Percentiles rank a stretch among this genome's conserved stretches.
Evolutionary conservation across 768 basidiomycete genomes (phyloP).

Genomic region (Auriscalpium vulgare): DNA sequence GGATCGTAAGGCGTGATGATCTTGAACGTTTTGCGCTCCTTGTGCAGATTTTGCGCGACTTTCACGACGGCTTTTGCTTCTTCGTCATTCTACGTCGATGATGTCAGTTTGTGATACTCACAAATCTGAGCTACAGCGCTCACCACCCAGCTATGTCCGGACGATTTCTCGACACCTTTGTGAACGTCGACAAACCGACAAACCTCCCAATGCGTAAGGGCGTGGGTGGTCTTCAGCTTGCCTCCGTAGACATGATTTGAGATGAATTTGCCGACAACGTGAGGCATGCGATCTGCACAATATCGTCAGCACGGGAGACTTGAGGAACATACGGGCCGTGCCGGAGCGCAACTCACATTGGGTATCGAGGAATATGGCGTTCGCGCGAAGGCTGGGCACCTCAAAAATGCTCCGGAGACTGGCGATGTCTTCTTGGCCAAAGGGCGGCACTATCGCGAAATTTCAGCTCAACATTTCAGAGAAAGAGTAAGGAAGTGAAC

Average conservation of each 20-base stretch:
- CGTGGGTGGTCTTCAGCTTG: slow-evolving; percentile 20
- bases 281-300: slow-evolving; percentile 28
- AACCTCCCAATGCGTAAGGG: slow-evolving; percentile 1
- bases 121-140: slow-evolving; percentile 34
- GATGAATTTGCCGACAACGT: slow-evolving; percentile 24
- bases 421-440: slow-evolving; percentile 22
- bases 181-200: slow-evolving; percentile 33
- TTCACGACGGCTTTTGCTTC: slow-evolving; percentile 20
- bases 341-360: slow-evolving; percentile 23
- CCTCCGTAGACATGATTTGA: slow-evolving; percentile 23
- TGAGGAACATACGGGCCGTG: neutral
- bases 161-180: slow-evolving; percentile 22
- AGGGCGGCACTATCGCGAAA: slow-evolving; percentile 25
- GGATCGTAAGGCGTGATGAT: slow-evolving; percentile 30
- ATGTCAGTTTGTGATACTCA: slow-evolving; percentile 1
- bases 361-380: slow-evolving; percentile 24
- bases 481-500: slow-evolving; percentile 9
- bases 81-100: slow-evolving; percentile 18
- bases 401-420: slow-evolving; percentile 29
- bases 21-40: slow-evolving; percentile 16
- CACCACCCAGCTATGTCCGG: slow-evolving; percentile 30
- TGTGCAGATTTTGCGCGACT: slow-evolving; percentile 15
- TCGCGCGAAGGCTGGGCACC: slow-evolving; percentile 17
- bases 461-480: neutral
- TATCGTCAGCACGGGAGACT: neutral